phyloP scores from a whole-genome alignment of 1,139 yeast genomes.

The Candida tropicalis region DNA sequence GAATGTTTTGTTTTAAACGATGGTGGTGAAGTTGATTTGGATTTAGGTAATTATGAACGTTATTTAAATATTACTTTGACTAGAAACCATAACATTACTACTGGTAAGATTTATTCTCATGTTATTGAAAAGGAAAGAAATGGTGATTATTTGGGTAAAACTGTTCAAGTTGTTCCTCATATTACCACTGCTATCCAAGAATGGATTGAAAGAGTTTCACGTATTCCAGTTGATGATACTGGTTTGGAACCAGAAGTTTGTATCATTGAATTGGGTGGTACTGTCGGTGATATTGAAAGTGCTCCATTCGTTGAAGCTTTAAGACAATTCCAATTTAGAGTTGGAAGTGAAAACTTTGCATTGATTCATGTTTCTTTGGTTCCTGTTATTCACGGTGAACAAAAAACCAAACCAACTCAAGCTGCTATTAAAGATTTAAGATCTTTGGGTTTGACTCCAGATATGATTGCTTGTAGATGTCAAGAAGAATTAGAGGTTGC shows the following conservation, averaged over 20 bases:
- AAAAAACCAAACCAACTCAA: conserved; percentile 98
- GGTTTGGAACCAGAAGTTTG: conserved; percentile 91
- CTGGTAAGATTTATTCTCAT: conserved; percentile 94
- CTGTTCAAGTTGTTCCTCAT: conserved; percentile 99
- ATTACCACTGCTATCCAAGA: conserved; percentile 96
- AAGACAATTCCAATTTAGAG: conserved; percentile 98
- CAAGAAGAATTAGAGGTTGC: conserved; percentile 76
- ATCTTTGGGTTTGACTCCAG: conserved; percentile 92
- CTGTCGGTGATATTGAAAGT: conserved; percentile 98
- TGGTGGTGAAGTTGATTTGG: conserved; percentile 99
- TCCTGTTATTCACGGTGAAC: conserved; percentile 98
- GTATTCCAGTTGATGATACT: conserved; percentile 88
- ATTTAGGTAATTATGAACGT: conserved; percentile 96
- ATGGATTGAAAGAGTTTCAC: conserved; percentile 95
- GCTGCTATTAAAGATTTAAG: conserved; percentile 98
- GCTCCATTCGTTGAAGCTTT: conserved; percentile 99
- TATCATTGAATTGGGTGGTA: conserved; percentile 97
- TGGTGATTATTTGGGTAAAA: conserved; percentile 97
- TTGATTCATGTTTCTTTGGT: conserved; percentile 95
- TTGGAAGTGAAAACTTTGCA: conserved; percentile 91
- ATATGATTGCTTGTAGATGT: conserved; percentile 98
- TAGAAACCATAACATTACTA: conserved; percentile 92
- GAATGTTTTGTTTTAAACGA: conserved; percentile 97
- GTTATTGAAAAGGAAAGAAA: conserved; percentile 94
- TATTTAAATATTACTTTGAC: conserved; percentile 92